Evolutionary conservation across 2,329 filamentous ascomycete species (phyloP), one percentile per base, ranked within the genome.

Genomic region (Emergomyces orientalis): DNA sequence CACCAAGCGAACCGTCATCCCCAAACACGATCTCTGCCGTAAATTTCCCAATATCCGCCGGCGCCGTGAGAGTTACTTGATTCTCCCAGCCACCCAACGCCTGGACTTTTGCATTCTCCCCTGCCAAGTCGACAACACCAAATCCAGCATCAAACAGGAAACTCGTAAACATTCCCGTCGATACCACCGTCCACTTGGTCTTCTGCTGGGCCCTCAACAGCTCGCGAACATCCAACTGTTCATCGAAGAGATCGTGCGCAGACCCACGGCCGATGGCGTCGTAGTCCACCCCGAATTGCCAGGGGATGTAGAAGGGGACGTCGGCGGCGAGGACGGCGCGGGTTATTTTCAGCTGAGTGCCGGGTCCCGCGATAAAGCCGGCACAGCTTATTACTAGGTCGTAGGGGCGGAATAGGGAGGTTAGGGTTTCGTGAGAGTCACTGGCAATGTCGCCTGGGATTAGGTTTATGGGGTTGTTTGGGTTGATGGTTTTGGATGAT

Each of bases 251-350:
- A 41, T 85, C 82, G 72, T 88, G 86, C 52, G 82, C 77, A 32
- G 81, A 84, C 0, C 82, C 81, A 0, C 76, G 71, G 0, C 86
- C 85, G 19, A 89, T 83, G 34, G 76, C 71, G 63, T 90, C 86
- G 73, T 90, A 90, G 70, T 90, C 85, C 30, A 89, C 83, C 0
- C 88, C 88, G 71, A 86, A 90, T 71, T 90, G 87, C 88, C 88
- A 90, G 0, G 88, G 87, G 22, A 90, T 80, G 69, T 81, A 90
- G 0, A 82, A 75, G 17, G 73, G 67, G 0, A 81, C 79, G 0
- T 75, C 72, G 0, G 82, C 84, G 13, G 73, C 71, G 0, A 89
- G 72, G 0, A 80, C 82, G 0, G 86, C 86, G 13, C 76, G 69
- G 0, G 82, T 74, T 22, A 89, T 74, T 67, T 87, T 87, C 0